Evolutionary conservation across 192 early-diverging fungal genomes (phyloP), one percentile per base, ranked within the genome.

Genomic region (Coemansia sp.): DNA sequence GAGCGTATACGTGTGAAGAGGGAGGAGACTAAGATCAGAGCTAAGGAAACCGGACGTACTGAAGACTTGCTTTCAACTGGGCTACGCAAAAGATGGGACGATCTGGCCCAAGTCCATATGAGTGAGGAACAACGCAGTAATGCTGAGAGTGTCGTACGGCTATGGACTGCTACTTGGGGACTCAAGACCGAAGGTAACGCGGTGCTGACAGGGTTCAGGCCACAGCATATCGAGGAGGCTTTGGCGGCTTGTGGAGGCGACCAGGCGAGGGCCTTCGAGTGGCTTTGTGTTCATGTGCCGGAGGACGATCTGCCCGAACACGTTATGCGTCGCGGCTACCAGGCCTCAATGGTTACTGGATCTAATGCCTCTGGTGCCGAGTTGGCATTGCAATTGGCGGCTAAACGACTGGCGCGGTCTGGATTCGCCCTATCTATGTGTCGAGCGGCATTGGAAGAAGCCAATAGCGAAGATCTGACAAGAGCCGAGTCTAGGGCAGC

Each of bases 221-320:
- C 69, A 22, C 74, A 85, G 9, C 94, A 96, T 77, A 89, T 92
- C 9, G 76, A 83, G 6, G 96, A 97, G 77, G 92, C 94, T 0
- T 74, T 93, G 42, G 71, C 77, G 11, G 43, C 88, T 89, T 76
- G 80, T 85, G 24, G 49, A 69, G 6, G 80, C 89, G 60, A 60
- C 31, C 68, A 77, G 7, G 71, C 75, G 0, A 65, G 79, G 4
- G 90, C 90, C 1, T 64, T 96, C 9, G 91, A 97, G 63, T 97
- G 96, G 96, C 87, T 97, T 47, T 92, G 91, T 63, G 67, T 95
- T 18, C 91, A 97, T 79, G 91, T 97, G 18, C 94, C 96, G 12
- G 96, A 97, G 67, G 93, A 93, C 75, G 96, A 91, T 82, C 67
- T 83, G 63, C 85, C 85, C 11, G 33, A 51, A 5, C 60, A 72